Conservation (phyloP, 768 basidiomycete genomes). For the Boletus sp. region DNA sequence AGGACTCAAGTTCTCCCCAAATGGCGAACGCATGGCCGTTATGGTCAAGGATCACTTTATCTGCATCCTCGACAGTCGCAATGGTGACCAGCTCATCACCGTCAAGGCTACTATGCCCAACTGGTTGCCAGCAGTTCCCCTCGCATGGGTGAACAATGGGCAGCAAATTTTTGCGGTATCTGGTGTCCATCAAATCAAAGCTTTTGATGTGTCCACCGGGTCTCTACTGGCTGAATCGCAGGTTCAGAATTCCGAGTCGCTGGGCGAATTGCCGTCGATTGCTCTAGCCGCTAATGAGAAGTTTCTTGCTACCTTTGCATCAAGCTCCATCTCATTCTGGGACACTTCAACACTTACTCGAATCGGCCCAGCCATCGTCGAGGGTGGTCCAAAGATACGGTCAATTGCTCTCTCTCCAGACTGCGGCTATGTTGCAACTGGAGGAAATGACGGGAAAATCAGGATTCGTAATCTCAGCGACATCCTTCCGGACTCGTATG, state of each 20-base stretch:
- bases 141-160: neutral
- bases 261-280: too few relatives aligned
- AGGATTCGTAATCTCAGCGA: neutral
- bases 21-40: neutral
- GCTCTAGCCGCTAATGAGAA: neutral
- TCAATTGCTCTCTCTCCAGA: neutral
- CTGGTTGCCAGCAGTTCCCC: too few relatives aligned
- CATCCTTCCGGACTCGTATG: conserved; percentile 1
- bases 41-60: neutral
- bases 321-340: neutral
- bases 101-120: neutral
- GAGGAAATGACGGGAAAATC: neutral
- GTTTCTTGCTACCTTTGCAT: neutral
- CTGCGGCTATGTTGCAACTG: neutral
- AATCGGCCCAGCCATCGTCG: neutral
- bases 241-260: neutral
- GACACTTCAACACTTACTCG: neutral
- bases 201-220: neutral
- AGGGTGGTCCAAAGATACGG: neutral
- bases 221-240: neutral
- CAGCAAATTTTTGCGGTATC: neutral
- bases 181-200: neutral
- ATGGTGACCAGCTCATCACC: neutral
- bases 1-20: neutral
- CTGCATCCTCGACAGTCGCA: neutral